These are phyloP conservation scores for Lodderomyces pseudojiufengensis DNA, from an alignment of 1,139 yeast genomes.

Conservation along the genomic window DNA sequence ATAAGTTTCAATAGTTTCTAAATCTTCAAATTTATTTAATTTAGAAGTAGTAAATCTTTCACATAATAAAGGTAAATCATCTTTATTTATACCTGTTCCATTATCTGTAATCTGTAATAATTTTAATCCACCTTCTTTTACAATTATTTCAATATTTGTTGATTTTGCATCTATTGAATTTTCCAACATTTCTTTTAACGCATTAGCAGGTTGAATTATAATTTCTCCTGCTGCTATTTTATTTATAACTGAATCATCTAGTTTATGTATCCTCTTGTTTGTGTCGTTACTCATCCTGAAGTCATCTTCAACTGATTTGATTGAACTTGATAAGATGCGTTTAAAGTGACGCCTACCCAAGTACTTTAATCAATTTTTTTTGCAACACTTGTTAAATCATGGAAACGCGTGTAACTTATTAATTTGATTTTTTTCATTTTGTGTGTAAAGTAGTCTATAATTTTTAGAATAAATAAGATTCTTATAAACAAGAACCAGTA, in stretches of 20 bases:
- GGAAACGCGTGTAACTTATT: too few relatives aligned
- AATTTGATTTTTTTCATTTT: too few relatives aligned
- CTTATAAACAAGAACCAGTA: too few relatives aligned
- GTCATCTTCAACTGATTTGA: too few relatives aligned
- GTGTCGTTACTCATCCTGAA: too few relatives aligned
- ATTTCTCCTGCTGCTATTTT: slow-evolving; percentile 97
- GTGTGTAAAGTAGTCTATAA: too few relatives aligned
- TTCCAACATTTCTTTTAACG: slow-evolving; percentile 54
- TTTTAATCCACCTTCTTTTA: slow-evolving; percentile 54
- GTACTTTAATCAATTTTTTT: too few relatives aligned
- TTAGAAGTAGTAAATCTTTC: slow-evolving; percentile 60
- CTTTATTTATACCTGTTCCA: slow-evolving; percentile 46
- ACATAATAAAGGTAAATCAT: slow-evolving; percentile 47
- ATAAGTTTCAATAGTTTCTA: slow-evolving; percentile 46
- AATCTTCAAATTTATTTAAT: slow-evolving; percentile 46
- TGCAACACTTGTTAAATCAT: too few relatives aligned
- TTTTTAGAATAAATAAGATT: too few relatives aligned
- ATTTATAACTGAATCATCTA: slow-evolving; percentile 72
- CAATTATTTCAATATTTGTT: slow-evolving; percentile 45
- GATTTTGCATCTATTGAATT: slow-evolving; percentile 53
- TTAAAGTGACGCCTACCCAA: too few relatives aligned
- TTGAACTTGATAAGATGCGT: too few relatives aligned
- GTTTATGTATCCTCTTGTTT: slow-evolving; percentile 28
- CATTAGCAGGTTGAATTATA: slow-evolving; percentile 87
- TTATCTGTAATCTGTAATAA: slow-evolving; percentile 52